Base-by-base conservation (phyloP, 768 basidiomycete species). In the Hygrocybe punicea region DNA sequence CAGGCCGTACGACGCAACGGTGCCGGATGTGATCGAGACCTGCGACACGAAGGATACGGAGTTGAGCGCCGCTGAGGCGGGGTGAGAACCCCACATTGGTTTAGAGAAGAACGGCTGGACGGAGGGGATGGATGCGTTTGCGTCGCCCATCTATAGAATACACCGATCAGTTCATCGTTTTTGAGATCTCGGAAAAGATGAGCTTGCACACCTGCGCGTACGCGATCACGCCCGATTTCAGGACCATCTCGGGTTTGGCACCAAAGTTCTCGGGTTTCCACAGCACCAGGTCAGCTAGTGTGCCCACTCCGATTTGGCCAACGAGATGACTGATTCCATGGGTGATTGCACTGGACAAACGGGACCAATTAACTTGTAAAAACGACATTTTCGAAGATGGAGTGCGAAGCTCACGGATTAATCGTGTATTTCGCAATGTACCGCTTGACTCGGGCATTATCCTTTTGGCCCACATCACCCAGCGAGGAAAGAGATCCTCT, bases 231-330 rank as follows among this genome's bases (percentile, higher is more conserved):
- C 97, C 97, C 8, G 91, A 90, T 71, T 98, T 99, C 61, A 98
- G 77, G 42, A 98, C 87, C 88, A 93, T 89, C 68, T 95, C 91
- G 0, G 97, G 96, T 65, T 91, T 89, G 2, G 87, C 77, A 2
- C 96, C 97, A 70, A 98, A 98, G 67, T 89, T 86, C 68, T 92
- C 89, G 0, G 94, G 93, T 71, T 87, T 89, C 97, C 97, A 99
- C 0, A 98, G 78, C 0, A 98, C 95, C 42, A 99, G 81, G 69
- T 99, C 97, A 0, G 96, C 97, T 46, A 99, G 80, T 24, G 82
- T 87, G 16, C 91, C 93, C 3, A 82, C 78, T 1, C 85, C 84
- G 58, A 99, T 74, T 53, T 93, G 87, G 1, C 97, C 97, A 35
- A 98, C 84, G 29, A 91, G 61, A 67, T 92, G 87, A 57, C 86